Base-by-base conservation (phyloP, 768 basidiomycete species). In the Lentinula sp. region DNA sequence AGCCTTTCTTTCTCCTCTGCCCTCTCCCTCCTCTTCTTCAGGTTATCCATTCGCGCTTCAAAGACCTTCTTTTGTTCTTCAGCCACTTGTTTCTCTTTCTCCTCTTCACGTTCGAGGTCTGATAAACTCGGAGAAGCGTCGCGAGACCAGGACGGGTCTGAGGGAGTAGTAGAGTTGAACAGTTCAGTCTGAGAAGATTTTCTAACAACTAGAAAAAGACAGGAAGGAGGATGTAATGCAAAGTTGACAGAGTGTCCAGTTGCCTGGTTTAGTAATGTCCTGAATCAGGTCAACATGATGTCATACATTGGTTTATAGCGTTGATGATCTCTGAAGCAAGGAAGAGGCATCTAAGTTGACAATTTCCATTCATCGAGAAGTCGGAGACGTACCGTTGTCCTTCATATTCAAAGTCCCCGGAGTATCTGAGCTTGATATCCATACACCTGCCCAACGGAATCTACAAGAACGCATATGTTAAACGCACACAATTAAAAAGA, bases 241-340 rank as follows among this genome's bases (percentile, higher is more conserved):
- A 23, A 23, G 23, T 23, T 23, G 23, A n/a, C n/a, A n/a, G n/a
- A n/a, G n/a, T n/a, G n/a, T n/a, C n/a, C n/a, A 3, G 23, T 23
- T 23, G 23, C 23, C 3, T 23, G 23, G 23, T 23, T 23, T 23
- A 23, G 23, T 23, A 3, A 23, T 23, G 23, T 23, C 23, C 23
- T 23, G 1, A 23, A 23, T 23, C 23, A 23, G 23, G 23, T 23
- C 1, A 23, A 63, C 48, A 61, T 53, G 35, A 50, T 12, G n/a
- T 82, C 87, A 65, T 77, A 95, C 93, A 94, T 78, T 96, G 93
- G 62, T 96, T 90, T 89, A 95, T 92, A 64, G 95, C 95, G 81
- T 98, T 95, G 74, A 98, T 94, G 6, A 93, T 87, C 71, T 98
- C 95, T 87, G 67, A 23, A 55, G 60, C 35, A 61, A 50, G 59